Base-by-base conservation (phyloP, 2,329 filamentous ascomycete species). In the Akanthomyces uredinophilus region DNA sequence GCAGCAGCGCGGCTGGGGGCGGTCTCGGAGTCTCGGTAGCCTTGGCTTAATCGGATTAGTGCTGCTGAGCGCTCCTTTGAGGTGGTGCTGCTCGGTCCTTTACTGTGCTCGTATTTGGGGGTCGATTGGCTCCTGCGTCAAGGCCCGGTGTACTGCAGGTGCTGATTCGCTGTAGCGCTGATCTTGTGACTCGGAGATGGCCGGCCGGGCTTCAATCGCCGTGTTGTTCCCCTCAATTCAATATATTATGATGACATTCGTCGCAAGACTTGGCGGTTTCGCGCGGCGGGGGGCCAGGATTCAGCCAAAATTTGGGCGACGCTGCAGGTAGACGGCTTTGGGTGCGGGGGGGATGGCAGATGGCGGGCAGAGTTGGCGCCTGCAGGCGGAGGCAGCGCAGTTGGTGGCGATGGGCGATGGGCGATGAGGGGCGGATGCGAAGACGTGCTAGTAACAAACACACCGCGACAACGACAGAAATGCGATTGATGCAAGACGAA, bases 151-250 rank as follows among this genome's bases (percentile, higher is more conserved):
- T 32, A 22, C 37, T 62, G 54, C 54, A 59, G 54, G 22, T 32
- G 54, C 61, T 62, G 53, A 62, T 62, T 62, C 61, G 61, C 39
- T 39, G 54, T 49, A 41, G 27, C 6, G 61, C 37, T 56, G 61
- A 52, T 58, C 54, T 47, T 62, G 54, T 62, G 61, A 58, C 61
- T 62, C 54, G 61, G 61, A 54, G 55, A 47, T 58, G 61, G 54
- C 54, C 61, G 61, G 20, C 46, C 27, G 55, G 24, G n/a, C 44
- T n/a, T 39, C 16, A 44, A 18, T 35, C 20, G 41, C 58, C 20
- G n/a, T 37, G 29, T 46, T 22, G 49, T 47, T 60, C 18, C 57
- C 58, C 47, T 54, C 58, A 54, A 60, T 39, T 20, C 46, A 27
- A 47, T 54, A 41, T 50, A 61, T 39, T 39, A 39, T 41, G 51